These are phyloP conservation scores for Hygrophorus pudorinus DNA, from an alignment of 768 basidiomycete genomes.

Conservation along the genomic window DNA sequence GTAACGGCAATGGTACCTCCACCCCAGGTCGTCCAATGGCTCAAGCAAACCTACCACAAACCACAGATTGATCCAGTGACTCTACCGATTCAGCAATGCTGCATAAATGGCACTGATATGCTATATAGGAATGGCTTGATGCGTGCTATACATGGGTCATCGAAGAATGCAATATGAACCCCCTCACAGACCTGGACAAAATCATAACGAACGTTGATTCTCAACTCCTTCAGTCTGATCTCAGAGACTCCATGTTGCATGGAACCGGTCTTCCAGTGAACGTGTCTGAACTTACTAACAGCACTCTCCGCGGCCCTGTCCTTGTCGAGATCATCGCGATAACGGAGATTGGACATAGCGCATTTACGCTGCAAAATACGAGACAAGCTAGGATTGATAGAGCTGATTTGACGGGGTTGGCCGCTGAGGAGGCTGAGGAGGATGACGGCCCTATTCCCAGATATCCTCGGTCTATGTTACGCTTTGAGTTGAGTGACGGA, in stretches of 20 bases:
- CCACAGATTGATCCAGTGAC: constrained; percentile 57
- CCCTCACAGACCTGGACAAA: constrained; percentile 34
- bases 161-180: constrained; percentile 35
- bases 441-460: constrained; percentile 61
- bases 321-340: constrained; percentile 70
- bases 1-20: constrained; percentile 19
- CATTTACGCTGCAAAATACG: constrained; percentile 66
- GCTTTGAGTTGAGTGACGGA: constrained; percentile 75
- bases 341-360: constrained; percentile 81
- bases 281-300: constrained; percentile 26
- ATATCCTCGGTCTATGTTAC: constrained; percentile 76
- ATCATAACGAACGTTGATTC: constrained; percentile 47
- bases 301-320: constrained; percentile 31
- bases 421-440: constrained; percentile 32
- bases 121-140: constrained; percentile 62
- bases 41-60: constrained; percentile 43
- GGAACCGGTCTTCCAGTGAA: constrained; percentile 58
- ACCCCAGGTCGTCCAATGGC: constrained; percentile 37
- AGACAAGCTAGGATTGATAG: constrained; percentile 21
- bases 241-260: constrained; percentile 59
- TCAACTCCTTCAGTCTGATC: constrained; percentile 66
- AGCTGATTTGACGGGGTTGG: constrained; percentile 26
- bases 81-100: constrained; percentile 12
- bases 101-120: constrained; percentile 1
- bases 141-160: constrained; percentile 62